Percentiles rank a stretch among this genome's conserved stretches.
These are phyloP conservation scores for Gastrolobium bilobum DNA, from an alignment of 306 rosid species.

Conservation along the genomic window DNA sequence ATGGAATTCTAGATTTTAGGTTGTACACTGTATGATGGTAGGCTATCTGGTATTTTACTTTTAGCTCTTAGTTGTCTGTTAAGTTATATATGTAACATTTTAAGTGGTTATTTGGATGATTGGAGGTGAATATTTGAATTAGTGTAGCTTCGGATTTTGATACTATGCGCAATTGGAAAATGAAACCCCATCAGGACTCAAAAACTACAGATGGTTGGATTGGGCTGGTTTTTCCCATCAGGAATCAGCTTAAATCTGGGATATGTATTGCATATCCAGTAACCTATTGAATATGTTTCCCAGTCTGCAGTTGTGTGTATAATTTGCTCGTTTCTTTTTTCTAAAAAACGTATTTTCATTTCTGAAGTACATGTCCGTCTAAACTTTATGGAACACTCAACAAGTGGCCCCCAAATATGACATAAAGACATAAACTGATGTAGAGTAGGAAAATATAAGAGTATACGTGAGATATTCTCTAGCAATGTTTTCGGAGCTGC, in stretches of 20 bases:
- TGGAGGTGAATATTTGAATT: slow-evolving; percentile 48
- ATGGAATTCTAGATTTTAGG: slow-evolving; percentile 63
- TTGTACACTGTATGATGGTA: slow-evolving; percentile 50
- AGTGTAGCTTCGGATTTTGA: slow-evolving; percentile 41
- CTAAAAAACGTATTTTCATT: too few species aligned
- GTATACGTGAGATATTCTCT: too few species aligned
- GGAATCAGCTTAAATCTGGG: background rate
- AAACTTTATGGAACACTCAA: too few species aligned
- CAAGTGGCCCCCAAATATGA: too few species aligned
- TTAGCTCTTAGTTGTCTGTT: slow-evolving; percentile 36
- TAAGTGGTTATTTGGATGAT: slow-evolving; percentile 40
- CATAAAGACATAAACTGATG: too few species aligned
- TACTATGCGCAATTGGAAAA: slow-evolving; percentile 5
- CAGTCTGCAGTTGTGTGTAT: background rate
- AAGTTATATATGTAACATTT: slow-evolving; percentile 53
- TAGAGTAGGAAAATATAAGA: too few species aligned
- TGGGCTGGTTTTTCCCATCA: background rate
- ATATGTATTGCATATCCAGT: background rate
- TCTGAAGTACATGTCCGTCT: too few species aligned
- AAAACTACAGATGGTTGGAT: background rate
- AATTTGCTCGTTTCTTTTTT: background rate
- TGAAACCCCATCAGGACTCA: background rate
- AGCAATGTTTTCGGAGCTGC: too few species aligned
- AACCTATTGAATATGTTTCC: background rate
- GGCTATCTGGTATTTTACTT: slow-evolving; percentile 34